Percentiles rank a stretch among this genome's conserved stretches.
These are phyloP conservation scores for Aureobasidium sp. DNA, from an alignment of 2,329 filamentous ascomycete genomes.

Conservation along the genomic window DNA sequence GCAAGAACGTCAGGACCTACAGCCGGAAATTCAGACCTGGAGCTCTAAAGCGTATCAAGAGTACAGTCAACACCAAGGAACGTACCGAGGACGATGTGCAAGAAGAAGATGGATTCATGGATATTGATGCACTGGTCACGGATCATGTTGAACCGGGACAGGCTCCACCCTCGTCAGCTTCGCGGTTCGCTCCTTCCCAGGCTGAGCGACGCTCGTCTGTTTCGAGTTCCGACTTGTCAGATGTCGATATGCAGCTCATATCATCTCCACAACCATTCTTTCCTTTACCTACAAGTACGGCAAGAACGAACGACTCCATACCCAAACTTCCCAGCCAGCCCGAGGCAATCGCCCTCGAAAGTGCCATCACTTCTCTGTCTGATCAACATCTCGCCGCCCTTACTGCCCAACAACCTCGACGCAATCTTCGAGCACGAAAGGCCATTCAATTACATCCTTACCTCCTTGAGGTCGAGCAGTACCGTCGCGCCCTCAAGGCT, in stretches of 20 bases:
- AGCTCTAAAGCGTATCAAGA: not conserved
- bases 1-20: constrained; percentile 3
- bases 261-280: constrained; percentile 9
- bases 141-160: not conserved
- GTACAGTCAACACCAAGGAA: not conserved
- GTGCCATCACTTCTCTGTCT: not conserved
- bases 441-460: constrained; percentile 46
- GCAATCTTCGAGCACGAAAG: constrained; percentile 39
- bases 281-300: not conserved
- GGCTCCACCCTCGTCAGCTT: constrained; percentile 20
- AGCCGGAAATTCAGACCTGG: not conserved
- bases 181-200: constrained; percentile 22
- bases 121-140: not conserved
- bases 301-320: not conserved
- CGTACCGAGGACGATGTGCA: not conserved
- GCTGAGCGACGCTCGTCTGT: constrained; percentile 9
- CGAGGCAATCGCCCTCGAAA: not conserved
- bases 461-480: constrained; percentile 37
- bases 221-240: constrained; percentile 10
- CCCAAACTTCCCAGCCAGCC: not conserved
- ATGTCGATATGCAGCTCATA: constrained; percentile 10
- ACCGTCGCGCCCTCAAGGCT: constrained; percentile 37
- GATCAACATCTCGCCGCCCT: constrained; percentile 1
- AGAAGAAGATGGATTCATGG: constrained; percentile 3
- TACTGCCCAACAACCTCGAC: constrained; percentile 16